Conservation (phyloP, 352 stramenopile species). For the Globisporangium camurandrum region DNA sequence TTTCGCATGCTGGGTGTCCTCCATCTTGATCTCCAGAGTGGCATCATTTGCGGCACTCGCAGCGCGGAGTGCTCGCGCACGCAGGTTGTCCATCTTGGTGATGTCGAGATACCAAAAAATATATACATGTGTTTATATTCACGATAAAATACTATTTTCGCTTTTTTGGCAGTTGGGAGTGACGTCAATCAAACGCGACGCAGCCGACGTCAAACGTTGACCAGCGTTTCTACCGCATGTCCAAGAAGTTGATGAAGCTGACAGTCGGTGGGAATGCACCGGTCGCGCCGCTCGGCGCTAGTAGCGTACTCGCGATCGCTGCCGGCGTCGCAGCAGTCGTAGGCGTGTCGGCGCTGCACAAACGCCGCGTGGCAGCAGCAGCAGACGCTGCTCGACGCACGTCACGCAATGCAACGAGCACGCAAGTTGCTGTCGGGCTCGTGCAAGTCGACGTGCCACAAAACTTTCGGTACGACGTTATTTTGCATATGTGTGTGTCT, state of each 20-base stretch:
- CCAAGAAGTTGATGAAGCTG: constrained; percentile 43
- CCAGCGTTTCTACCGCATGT: no score
- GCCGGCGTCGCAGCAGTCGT: constrained; percentile 34
- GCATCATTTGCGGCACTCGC: no score
- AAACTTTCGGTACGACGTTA: constrained; percentile 31
- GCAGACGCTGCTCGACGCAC: neutral
- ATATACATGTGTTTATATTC: no score
- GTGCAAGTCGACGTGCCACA: constrained; percentile 45
- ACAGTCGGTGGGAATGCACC: constrained; percentile 13
- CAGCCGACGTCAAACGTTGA: no score
- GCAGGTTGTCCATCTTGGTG: no score
- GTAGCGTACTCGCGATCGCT: constrained; percentile 29
- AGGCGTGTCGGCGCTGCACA: constrained; percentile 38
- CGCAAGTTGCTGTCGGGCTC: constrained; percentile 34
- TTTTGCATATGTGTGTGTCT: neutral
- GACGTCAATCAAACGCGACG: no score
- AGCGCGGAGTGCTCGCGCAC: no score
- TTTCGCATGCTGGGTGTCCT: no score
- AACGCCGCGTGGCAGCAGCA: constrained; percentile 17
- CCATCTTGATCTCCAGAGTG: no score
- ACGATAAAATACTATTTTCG: no score
- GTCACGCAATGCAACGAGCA: neutral
- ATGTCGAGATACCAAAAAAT: no score
- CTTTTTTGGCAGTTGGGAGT: no score
- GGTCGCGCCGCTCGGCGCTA: constrained; percentile 22